A percentile compares a stretch with the other conserved stretches of the same genome.
phyloP scores from a whole-genome alignment of 2,329 filamentous ascomycete species.

The Curvularia verruculosa region DNA sequence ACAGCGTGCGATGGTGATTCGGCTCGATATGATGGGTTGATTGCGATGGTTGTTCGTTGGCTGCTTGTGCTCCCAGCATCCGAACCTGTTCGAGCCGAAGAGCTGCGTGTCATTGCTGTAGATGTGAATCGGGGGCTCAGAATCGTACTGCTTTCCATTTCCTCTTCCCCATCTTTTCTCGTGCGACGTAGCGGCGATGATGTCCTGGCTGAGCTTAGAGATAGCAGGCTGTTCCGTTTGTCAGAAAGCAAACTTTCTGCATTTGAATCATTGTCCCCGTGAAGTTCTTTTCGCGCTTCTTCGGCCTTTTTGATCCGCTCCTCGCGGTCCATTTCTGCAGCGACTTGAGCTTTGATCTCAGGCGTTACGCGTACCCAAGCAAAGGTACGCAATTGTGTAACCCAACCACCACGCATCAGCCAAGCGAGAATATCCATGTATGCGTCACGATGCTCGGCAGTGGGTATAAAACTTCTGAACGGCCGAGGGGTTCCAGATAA shows the following conservation, averaged over 20 bases:
- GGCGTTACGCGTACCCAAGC: conserved; percentile 85
- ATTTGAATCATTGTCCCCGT: conserved; percentile 41
- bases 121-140: conserved; percentile 33
- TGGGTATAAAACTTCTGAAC: conserved; percentile 84
- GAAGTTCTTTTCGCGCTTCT: conserved; percentile 35
- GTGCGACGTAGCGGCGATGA: conserved; percentile 39
- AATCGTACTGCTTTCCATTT: conserved; percentile 38
- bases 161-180: conserved; percentile 33
- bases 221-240: conserved; percentile 41
- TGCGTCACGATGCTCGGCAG: conserved; percentile 81
- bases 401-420: conserved; percentile 91
- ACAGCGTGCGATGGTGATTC: conserved; percentile 33
- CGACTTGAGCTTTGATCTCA: conserved; percentile 81
- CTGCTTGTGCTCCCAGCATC: conserved; percentile 48
- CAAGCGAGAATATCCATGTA: conserved; percentile 94
- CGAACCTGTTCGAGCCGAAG: conserved; percentile 35
- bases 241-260: conserved; percentile 38
- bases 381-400: conserved; percentile 90
- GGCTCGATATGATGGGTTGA: conserved; percentile 26
- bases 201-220: conserved; percentile 31
- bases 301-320: conserved; percentile 39
- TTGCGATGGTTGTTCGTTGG: conserved; percentile 44
- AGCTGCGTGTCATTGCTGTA: conserved; percentile 31
- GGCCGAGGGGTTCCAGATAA: conserved; percentile 80
- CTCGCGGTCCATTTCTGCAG: conserved; percentile 67